Conservation (phyloP, 805 yeast genomes). For the Priceomyces melissophilus region DNA sequence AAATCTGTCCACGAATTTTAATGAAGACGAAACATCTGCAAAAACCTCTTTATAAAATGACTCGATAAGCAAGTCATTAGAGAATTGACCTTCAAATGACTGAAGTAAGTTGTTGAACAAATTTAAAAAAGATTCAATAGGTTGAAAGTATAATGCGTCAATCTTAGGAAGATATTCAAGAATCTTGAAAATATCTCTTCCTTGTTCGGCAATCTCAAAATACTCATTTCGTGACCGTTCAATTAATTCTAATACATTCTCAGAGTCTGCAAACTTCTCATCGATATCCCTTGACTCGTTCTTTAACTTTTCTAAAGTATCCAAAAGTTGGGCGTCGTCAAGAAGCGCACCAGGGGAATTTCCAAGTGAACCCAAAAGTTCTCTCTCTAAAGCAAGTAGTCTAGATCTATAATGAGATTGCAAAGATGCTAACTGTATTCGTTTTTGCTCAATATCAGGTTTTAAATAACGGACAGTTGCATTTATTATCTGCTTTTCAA, state of each 20-base stretch:
- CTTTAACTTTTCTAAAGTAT: slow-evolving; percentile 64
- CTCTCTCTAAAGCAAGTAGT: slow-evolving; percentile 54
- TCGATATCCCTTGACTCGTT: slow-evolving; percentile 55
- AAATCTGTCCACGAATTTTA: slow-evolving; percentile 43
- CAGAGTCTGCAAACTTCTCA: slow-evolving; percentile 51
- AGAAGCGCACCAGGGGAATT: slow-evolving; percentile 58
- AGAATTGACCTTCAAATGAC: slow-evolving; percentile 12
- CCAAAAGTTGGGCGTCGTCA: slow-evolving; percentile 60
- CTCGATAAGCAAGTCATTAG: slow-evolving; percentile 25
- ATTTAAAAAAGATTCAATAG: slow-evolving; percentile 36
- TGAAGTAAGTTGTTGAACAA: slow-evolving; percentile 14
- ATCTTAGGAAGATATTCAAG: slow-evolving; percentile 35
- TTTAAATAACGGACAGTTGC: slow-evolving; percentile 48
- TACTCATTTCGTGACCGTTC: slow-evolving; percentile 47
- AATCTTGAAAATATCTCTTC: slow-evolving; percentile 48
- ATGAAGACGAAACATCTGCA: slow-evolving; percentile 43
- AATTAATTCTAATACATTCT: slow-evolving; percentile 51
- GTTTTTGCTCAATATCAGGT: slow-evolving; percentile 65
- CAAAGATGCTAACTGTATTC: slow-evolving; percentile 50
- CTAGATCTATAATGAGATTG: slow-evolving; percentile 58
- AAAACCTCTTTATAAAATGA: slow-evolving; percentile 47
- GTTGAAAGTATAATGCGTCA: slow-evolving; percentile 58
- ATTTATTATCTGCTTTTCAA: slow-evolving; percentile 62
- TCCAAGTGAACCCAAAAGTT: slow-evolving; percentile 55
- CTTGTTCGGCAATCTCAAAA: slow-evolving; percentile 51